Base-by-base conservation (phyloP, 805 yeast genomes). In the Cyberlindnera amylophila region DNA sequence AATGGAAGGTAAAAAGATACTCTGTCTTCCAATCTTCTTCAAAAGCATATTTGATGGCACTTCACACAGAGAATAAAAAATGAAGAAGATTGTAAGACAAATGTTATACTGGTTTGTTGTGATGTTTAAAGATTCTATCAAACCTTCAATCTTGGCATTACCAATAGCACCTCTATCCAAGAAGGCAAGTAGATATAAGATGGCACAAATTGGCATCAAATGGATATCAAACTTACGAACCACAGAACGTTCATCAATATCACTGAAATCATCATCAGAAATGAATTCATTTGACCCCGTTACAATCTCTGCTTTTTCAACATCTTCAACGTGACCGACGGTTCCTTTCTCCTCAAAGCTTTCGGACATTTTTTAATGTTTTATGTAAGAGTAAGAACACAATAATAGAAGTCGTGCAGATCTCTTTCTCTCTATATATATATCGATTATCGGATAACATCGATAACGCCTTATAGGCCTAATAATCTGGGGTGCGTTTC, bases 151-250 rank as follows among this genome's bases (percentile, higher is more conserved):
- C 26, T 38, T 21, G 9, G 50, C 30, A 28, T 51, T 49, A 30
- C 50, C 46, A n/a, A 47, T 41, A 24, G 49, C 49, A 31, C 49
- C 49, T n/a, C 46, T 36, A 37, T 51, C 55, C 33, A 51, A 14
- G 37, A 47, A 49, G 24, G 51, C 49, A 8, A 48, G 28, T 15
- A 51, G 35, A 29, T 51, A 51, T 2, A 51, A 17, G 1, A 42
- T n/a, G 6, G 49, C 40, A 31, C 49, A 40, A 18, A 51, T 30
- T 2, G 55, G 55, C 39, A 51, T 36, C 33, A 51, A 14, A 16
- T 37, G 38, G 13, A 24, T 14, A 34, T 51, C 55, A n/a, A 51
- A 42, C 34, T 49, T 51, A 12, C 42, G 36, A 12, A 49, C 17
- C 1, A 51, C 35, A 6, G 33, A 29, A 14, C 14, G n/a, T 18